Conservation (phyloP, 2,329 filamentous ascomycete genomes). For the Arthroderma sp. region DNA sequence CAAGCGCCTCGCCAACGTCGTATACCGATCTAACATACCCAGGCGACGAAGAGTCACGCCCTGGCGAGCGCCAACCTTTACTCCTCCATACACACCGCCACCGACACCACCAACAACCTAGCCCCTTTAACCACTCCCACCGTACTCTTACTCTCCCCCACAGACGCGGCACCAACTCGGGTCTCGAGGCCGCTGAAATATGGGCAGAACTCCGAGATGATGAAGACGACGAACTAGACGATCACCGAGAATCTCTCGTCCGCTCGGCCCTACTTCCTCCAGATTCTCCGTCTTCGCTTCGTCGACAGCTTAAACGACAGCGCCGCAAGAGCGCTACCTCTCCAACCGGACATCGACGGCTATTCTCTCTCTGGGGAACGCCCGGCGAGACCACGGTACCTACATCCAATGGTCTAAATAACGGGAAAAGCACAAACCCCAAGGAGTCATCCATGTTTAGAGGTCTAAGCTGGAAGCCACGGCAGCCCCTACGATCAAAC, state of each 20-base stretch:
- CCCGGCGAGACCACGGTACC: neutral
- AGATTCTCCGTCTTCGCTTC: slow-evolving; percentile 8
- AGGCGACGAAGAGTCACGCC: slow-evolving; percentile 31
- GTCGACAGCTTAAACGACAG: slow-evolving; percentile 13
- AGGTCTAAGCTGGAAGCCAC: neutral
- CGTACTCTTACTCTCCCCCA: slow-evolving; percentile 26
- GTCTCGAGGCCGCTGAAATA: slow-evolving; percentile 63
- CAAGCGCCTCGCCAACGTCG: slow-evolving; percentile 20
- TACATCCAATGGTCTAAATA: neutral
- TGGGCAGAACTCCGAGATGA: slow-evolving; percentile 82
- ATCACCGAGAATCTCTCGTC: slow-evolving; percentile 14
- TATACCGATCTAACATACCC: slow-evolving; percentile 17
- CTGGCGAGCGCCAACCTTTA: slow-evolving; percentile 32
- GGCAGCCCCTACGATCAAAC: neutral
- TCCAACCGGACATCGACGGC: neutral
- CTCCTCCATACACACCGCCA: slow-evolving; percentile 23
- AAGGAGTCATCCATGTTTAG: neutral
- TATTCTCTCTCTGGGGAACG: slow-evolving; percentile 5
- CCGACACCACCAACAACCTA: slow-evolving; percentile 19
- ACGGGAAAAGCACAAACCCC: neutral
- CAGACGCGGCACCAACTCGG: slow-evolving; percentile 41
- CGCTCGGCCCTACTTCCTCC: slow-evolving; percentile 3
- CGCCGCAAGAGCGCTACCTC: slow-evolving; percentile 11
- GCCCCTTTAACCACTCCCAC: slow-evolving; percentile 17
- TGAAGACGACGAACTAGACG: slow-evolving; percentile 30